Percentiles rank a stretch among this genome's conserved stretches.
Evolutionary conservation across 2,329 filamentous ascomycete genomes (phyloP).

Genomic region (Teratosphaeria zuluensis): DNA sequence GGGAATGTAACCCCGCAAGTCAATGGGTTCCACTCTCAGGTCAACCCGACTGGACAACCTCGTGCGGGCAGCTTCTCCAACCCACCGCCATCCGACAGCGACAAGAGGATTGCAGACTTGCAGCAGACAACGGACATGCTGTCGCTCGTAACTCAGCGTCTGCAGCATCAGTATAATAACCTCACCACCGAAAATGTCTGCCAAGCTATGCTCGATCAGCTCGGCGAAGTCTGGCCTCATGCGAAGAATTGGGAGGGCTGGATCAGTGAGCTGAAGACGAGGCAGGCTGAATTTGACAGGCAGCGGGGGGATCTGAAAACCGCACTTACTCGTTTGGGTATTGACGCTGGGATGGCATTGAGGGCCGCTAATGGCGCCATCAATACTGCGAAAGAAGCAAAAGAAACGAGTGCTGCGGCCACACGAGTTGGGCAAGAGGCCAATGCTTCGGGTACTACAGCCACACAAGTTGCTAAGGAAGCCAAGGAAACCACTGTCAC

Average conservation of each 20-base stretch:
- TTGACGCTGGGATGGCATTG: neutral
- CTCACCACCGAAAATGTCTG: constrained; percentile 17
- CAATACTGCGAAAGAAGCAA: neutral
- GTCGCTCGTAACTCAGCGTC: neutral
- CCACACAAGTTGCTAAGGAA: too few species aligned
- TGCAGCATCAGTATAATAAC: constrained; percentile 15
- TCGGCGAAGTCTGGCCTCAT: constrained; percentile 14
- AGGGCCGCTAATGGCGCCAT: neutral
- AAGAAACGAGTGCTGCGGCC: neutral
- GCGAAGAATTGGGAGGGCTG: constrained; percentile 6
- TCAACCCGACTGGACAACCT: neutral
- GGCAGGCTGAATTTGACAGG: neutral
- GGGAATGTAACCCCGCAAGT: neutral
- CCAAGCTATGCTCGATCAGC: constrained; percentile 14
- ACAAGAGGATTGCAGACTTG: neutral
- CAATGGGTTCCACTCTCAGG: neutral
- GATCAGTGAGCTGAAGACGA: neutral
- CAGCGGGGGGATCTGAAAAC: neutral
- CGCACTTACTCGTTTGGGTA: neutral
- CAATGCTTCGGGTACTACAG: too few species aligned
- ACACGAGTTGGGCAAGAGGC: neutral
- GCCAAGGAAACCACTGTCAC: too few species aligned
- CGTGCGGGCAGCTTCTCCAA: neutral
- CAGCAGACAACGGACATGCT: neutral
- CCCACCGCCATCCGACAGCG: neutral